Percentiles rank a stretch among this genome's conserved stretches.
phyloP scores from a whole-genome alignment of 1,284 basidiomycete genomes.

The Ganoderma sinense region DNA sequence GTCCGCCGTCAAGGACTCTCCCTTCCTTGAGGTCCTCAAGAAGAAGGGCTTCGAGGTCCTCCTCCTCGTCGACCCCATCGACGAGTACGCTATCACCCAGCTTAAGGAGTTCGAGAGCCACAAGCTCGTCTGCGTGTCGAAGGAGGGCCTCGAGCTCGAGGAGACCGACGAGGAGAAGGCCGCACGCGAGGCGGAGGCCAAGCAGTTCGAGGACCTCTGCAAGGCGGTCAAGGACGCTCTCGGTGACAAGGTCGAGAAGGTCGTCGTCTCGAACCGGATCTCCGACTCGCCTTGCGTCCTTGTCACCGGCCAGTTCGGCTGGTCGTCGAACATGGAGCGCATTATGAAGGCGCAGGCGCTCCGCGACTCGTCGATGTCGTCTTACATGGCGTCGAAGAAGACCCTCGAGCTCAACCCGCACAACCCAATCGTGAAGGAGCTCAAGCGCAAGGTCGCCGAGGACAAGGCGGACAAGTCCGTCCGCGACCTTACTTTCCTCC shows the following conservation, averaged over 20 bases:
- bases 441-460: conserved; percentile 93
- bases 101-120: conserved; percentile 99
- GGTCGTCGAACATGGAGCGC: conserved; percentile 99
- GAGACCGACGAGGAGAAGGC: conserved; percentile 90
- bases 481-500: conserved; percentile 92
- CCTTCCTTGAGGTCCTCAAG: conserved; percentile 99
- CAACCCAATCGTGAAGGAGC: conserved; percentile 96
- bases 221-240: conserved; percentile 97
- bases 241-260: conserved; percentile 99
- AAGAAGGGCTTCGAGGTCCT: conserved; percentile 99
- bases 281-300: conserved; percentile 95
- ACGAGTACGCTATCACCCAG: conserved; percentile 97
- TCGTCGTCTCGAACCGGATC: conserved; percentile 98
- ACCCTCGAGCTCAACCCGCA: conserved; percentile 97
- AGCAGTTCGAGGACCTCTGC: conserved; percentile 91
- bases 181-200: conserved; percentile 87
- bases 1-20: conserved; percentile 90
- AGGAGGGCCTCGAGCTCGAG: conserved; percentile 8
- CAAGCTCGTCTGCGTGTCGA: conserved; percentile 96
- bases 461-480: conserved; percentile 99
- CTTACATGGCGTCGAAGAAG: conserved; percentile 99
- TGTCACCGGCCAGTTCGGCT: conserved; percentile 98
- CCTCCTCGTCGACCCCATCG: conserved; percentile 97
- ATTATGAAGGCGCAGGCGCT: conserved; percentile 99
- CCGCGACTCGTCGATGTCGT: conserved; percentile 98